Evolutionary conservation across 768 basidiomycete species (phyloP).

Genomic region (Dentipellis fragilis): DNA sequence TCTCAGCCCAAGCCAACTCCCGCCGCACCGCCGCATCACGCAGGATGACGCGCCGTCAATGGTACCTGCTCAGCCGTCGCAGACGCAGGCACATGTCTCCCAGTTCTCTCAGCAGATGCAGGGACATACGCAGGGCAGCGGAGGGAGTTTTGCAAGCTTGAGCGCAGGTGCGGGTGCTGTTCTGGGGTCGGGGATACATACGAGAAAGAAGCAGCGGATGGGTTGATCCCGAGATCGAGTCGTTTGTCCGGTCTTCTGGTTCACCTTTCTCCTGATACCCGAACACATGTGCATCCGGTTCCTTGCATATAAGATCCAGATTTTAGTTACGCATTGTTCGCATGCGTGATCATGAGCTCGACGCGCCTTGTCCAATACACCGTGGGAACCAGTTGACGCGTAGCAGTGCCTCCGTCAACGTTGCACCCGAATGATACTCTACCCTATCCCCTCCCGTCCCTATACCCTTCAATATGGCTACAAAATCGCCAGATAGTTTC

Average conservation of each 20-base stretch:
- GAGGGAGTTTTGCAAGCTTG: conserved; percentile 52
- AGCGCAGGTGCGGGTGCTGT: conserved; percentile 40
- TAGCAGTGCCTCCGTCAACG: not conserved
- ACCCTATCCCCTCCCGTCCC: not conserved
- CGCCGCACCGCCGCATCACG: conserved; percentile 82
- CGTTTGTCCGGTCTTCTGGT: no score
- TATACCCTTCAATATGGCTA: conserved; percentile 3
- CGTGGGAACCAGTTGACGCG: not conserved
- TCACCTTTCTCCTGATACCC: no score
- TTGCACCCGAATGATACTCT: no score
- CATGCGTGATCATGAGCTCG: no score
- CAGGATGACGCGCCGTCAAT: conserved; percentile 88
- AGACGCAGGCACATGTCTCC: conserved; percentile 29
- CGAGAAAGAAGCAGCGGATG: conserved; percentile 53
- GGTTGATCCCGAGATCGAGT: conserved; percentile 20
- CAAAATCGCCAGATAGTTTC: conserved; percentile 50
- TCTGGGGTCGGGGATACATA: conserved; percentile 21
- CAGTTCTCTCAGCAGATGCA: conserved; percentile 34
- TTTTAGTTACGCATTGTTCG: no score
- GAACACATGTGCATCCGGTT: no score
- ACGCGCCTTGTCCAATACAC: not conserved
- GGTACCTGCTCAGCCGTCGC: conserved; percentile 49
- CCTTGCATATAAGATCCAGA: no score
- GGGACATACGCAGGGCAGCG: conserved; percentile 33
- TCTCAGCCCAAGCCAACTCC: conserved; percentile 50